Evolutionary conservation across 2,329 filamentous ascomycete genomes (phyloP), one percentile per base, ranked within the genome.

Genomic region (Aureobasidium zeae): DNA sequence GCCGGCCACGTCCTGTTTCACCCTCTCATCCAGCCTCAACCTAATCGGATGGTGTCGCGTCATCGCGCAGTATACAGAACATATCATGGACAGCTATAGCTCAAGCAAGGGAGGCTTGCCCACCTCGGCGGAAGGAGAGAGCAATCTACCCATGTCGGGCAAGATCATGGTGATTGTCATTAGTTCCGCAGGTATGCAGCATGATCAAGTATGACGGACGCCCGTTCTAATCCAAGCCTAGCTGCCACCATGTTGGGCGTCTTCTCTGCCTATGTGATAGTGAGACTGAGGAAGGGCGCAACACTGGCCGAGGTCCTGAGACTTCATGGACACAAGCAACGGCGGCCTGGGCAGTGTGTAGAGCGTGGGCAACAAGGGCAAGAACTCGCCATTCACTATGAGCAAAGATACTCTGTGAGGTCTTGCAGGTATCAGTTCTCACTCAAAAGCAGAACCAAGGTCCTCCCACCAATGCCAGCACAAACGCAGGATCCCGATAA

Each of bases 331-430:
- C n/a, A n/a, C n/a, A n/a, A n/a, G n/a, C n/a, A n/a, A n/a, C n/a
- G n/a, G n/a, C n/a, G n/a, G n/a, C n/a, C n/a, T n/a, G n/a, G n/a
- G n/a, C n/a, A n/a, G n/a, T n/a, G n/a, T n/a, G n/a, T n/a, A n/a
- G n/a, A n/a, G n/a, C n/a, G n/a, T n/a, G n/a, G n/a, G n/a, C n/a
- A n/a, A n/a, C n/a, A n/a, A n/a, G n/a, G n/a, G 3, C 13, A 45
- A 16, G 37, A 45, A 25, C 31, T 33, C 26, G 33, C 34, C 7
- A 50, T 50, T 13, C 44, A 48, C 28, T 41, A 26, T n/a, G 46
- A 47, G 17, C 45, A 48, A 45, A 44, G 48, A n/a, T 50, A 45
- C 30, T 50, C 48, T 15, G 48, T 50, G 13, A 20, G 43, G 19
- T 50, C 48, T 4, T 44, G 44, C 3, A 24, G 45, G 12, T 46